Evolutionary conservation across 2,329 filamentous ascomycete species (phyloP).

Genomic region (Trichoderma polysporum): DNA sequence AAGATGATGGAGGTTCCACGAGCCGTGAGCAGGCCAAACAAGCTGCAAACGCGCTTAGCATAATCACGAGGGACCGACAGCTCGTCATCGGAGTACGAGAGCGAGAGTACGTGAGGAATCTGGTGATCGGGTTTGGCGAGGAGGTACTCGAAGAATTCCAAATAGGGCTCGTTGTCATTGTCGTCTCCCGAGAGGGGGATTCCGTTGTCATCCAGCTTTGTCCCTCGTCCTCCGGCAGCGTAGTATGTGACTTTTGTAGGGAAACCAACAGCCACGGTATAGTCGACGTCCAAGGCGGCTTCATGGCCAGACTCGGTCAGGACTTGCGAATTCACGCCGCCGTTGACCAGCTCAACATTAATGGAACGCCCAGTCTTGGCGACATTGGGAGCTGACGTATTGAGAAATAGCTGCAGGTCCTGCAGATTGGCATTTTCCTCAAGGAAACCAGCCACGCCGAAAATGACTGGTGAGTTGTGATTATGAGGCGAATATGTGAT

Average conservation of each 20-base stretch:
- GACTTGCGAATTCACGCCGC: constrained; percentile 45
- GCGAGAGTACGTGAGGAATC: constrained; percentile 56
- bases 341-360: constrained; percentile 42
- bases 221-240: constrained; percentile 45
- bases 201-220: constrained; percentile 42
- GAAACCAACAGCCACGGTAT: constrained; percentile 46
- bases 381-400: constrained; percentile 37
- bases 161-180: constrained; percentile 56
- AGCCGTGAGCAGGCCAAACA: constrained; percentile 53
- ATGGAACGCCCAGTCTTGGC: constrained; percentile 41
- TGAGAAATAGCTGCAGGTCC: constrained; percentile 43
- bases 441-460: constrained; percentile 52
- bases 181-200: constrained; percentile 31
- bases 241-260: constrained; percentile 48
- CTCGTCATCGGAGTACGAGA: constrained; percentile 61
- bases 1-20: constrained; percentile 53
- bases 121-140: constrained; percentile 43
- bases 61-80: constrained; percentile 52
- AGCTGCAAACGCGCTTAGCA: constrained; percentile 51
- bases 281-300: constrained; percentile 50
- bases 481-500: constrained; percentile 38
- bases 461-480: constrained; percentile 36
- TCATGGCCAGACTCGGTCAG: constrained; percentile 41
- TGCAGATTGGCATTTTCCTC: constrained; percentile 47
- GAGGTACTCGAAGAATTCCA: constrained; percentile 53